These are phyloP conservation scores for Grosmannia huntii DNA, from an alignment of 2,329 filamentous ascomycete genomes.

Conservation along the genomic window DNA sequence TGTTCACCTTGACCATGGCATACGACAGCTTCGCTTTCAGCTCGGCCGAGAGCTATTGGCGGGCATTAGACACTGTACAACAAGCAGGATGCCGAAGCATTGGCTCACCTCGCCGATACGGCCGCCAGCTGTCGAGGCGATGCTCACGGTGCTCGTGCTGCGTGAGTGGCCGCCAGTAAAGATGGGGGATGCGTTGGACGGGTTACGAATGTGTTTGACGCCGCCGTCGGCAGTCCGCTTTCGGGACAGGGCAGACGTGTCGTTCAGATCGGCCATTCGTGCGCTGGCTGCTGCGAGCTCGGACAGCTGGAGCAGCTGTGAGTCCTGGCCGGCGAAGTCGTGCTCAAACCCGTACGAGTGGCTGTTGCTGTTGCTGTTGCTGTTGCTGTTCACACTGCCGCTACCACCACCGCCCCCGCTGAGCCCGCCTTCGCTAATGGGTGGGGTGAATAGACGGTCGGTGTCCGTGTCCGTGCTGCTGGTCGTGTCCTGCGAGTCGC, in stretches of 20 bases:
- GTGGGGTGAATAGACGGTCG: conserved; percentile 30
- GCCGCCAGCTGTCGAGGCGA: conserved; percentile 47
- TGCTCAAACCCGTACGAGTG: conserved; percentile 1
- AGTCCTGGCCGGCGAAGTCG: conserved; percentile 37
- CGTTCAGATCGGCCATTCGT: conserved; percentile 27
- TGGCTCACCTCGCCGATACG: conserved; percentile 64
- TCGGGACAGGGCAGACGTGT: conserved; percentile 29
- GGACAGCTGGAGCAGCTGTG: conserved; percentile 44
- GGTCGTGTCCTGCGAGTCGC: conserved; percentile 22
- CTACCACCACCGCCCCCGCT: conserved; percentile 24
- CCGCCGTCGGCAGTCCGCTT: conserved; percentile 70
- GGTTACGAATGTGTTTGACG: conserved; percentile 41
- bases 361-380: conserved; percentile 3
- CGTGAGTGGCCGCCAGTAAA: conserved; percentile 48
- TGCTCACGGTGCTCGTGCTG: conserved; percentile 56
- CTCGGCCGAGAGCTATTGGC: conserved; percentile 55
- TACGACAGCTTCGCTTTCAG: conserved; percentile 78
- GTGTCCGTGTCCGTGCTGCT: conserved; percentile 21
- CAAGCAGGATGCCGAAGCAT: neutral
- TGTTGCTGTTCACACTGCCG: conserved; percentile 23
- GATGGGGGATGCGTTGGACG: conserved; percentile 32
- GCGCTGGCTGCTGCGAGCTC: conserved; percentile 42
- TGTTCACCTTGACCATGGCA: conserved; percentile 85
- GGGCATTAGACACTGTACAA: neutral
- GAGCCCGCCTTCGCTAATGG: conserved; percentile 27